Evolutionary conservation across 2,329 filamentous ascomycete species (phyloP).

Genomic region (Aspergillus tubingensis): DNA sequence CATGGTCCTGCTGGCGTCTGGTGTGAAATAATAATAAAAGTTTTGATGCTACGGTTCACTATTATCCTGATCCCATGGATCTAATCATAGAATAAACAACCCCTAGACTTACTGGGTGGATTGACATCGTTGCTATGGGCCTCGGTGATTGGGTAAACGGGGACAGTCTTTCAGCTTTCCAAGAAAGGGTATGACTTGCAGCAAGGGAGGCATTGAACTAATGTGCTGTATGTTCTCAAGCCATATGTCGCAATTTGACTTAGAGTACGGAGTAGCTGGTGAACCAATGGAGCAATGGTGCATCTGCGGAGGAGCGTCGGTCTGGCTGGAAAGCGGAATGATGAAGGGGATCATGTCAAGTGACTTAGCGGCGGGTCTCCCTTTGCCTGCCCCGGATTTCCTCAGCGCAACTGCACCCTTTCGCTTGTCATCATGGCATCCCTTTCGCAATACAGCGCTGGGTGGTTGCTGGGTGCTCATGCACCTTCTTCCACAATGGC

Average conservation of each 20-base stretch:
- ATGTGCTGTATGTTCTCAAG: background rate
- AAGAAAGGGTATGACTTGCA: background rate
- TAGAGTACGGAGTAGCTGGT: background rate
- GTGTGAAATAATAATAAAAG: slow-evolving; percentile 27
- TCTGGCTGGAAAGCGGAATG: background rate
- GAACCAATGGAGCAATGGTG: background rate
- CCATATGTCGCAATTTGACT: background rate
- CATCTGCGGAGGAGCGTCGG: background rate
- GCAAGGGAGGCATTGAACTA: background rate
- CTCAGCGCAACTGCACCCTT: slow-evolving; percentile 9
- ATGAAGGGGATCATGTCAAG: slow-evolving; percentile 2
- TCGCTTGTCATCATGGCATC: slow-evolving; percentile 27
- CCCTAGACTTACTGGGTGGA: too few species aligned
- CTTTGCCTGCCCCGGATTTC: slow-evolving; percentile 1
- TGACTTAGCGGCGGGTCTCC: slow-evolving; percentile 2
- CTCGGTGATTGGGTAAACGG: too few species aligned
- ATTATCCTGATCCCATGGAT: background rate
- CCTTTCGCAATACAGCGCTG: slow-evolving; percentile 19
- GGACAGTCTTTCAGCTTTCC: background rate
- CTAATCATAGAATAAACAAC: background rate
- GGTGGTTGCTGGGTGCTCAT: slow-evolving; percentile 17
- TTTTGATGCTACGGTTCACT: slow-evolving; percentile 9
- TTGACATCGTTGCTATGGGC: too few species aligned
- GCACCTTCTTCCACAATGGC: slow-evolving; percentile 6
- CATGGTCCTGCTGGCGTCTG: slow-evolving; percentile 38